Base-by-base conservation (phyloP, 2,329 filamentous ascomycete genomes). In the Sporothrix inflata region DNA sequence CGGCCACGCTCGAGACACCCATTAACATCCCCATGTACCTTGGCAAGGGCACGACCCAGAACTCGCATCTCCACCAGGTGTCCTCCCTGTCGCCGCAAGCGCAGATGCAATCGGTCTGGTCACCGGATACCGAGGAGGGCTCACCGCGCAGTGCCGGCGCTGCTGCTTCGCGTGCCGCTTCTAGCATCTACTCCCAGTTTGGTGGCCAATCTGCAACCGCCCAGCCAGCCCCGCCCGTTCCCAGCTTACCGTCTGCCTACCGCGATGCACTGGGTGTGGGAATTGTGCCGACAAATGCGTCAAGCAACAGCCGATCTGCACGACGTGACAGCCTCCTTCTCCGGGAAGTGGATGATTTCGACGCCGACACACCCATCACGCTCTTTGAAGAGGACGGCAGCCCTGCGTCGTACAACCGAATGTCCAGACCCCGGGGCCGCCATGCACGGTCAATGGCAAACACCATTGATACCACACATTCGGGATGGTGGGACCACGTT, bases 401-500 rank as follows among this genome's bases (percentile, higher is more conserved):
- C 73, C 84, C 83, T 3, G 78, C 78, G 38, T 63, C 70, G 5
- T 79, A 77, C 77, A 80, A 77, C 66, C 82, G 77, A 72, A 81
- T 82, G 72, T 82, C 82, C 6, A 75, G 80, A 71, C 77, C 80
- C 16, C 83, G 82, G 69, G 80, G 78, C 19, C 47, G 47, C 8
- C 77, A 79, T 9, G 78, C 79, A 16, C 75, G 63, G 66, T 82
- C 75, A 80, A 82, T 55, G 79, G 84, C 60, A 2, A 70, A 60
- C 80, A 84, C 86, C 53, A 88, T 87, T 38, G 85, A 84, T 55
- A 86, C 65, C 1, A 73, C 87, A 12, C 85, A 85, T 71, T 91
- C 90, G 34, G 92, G 92, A 24, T 94, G 92, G 91, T 94, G 92
- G 92, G 92, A 93, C 76, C 86, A 92, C 75, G 88, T 94, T 71